phyloP scores from a whole-genome alignment of 495 filamentous ascomycete species.

The Lasiosphaeriaceae sp. region DNA sequence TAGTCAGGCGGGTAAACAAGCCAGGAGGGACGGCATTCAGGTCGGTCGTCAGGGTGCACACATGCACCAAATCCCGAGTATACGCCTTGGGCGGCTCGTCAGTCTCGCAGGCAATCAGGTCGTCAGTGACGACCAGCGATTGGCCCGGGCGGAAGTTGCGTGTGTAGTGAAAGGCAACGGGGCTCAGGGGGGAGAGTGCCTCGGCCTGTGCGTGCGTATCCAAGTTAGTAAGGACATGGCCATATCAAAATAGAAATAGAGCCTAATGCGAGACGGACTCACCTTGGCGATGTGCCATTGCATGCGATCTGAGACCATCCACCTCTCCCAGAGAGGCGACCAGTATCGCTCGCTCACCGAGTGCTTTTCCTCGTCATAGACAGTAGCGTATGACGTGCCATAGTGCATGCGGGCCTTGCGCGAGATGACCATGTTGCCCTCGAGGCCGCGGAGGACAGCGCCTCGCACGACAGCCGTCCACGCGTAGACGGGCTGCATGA shows the following conservation, averaged over 20 bases:
- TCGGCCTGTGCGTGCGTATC: constrained; percentile 47
- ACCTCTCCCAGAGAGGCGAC: constrained; percentile 72
- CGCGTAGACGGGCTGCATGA: constrained; percentile 73
- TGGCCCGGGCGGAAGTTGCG: constrained; percentile 70
- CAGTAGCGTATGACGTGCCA: constrained; percentile 73
- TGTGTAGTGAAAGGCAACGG: constrained; percentile 74
- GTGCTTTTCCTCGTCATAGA: constrained; percentile 68
- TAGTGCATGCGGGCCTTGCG: constrained; percentile 68
- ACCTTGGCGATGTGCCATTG: constrained; percentile 77
- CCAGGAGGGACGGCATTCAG: constrained; percentile 62
- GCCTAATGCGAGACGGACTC: constrained; percentile 14
- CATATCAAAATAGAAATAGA: too few species aligned
- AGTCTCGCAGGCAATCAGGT: constrained; percentile 65
- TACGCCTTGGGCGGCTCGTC: constrained; percentile 59
- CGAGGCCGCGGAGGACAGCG: constrained; percentile 63
- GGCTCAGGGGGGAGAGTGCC: constrained; percentile 60
- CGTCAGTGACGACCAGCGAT: constrained; percentile 64
- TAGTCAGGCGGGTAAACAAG: constrained; percentile 63
- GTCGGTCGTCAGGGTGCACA: constrained; percentile 75
- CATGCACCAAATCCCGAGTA: constrained; percentile 54
- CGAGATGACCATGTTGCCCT: constrained; percentile 67
- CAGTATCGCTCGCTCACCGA: constrained; percentile 65
- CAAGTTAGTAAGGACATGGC: neutral
- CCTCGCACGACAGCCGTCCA: constrained; percentile 74
- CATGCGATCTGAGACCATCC: constrained; percentile 78